phyloP scores from a whole-genome alignment of 73 alveolate genomes.

The Chromera velia region DNA sequence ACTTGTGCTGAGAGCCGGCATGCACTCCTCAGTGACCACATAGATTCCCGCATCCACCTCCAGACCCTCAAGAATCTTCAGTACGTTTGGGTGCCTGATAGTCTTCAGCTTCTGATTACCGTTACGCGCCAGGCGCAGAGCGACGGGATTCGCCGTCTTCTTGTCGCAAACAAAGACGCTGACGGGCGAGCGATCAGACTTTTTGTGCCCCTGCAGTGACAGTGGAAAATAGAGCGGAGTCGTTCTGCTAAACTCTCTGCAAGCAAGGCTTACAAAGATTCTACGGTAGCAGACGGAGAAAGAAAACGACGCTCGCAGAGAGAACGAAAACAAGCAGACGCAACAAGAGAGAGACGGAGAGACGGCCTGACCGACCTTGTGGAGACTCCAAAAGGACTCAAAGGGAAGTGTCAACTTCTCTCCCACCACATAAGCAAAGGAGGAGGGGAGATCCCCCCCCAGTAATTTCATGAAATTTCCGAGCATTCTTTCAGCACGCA shows the following conservation, averaged over 20 bases:
- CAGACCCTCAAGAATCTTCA: background rate
- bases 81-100: background rate
- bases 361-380: no score
- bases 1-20: background rate
- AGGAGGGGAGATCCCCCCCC: background rate
- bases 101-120: background rate
- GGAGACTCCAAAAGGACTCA: background rate
- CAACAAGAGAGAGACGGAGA: no score
- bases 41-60: background rate
- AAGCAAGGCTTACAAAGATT: no score
- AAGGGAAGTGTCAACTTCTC: background rate
- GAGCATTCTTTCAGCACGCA: no score
- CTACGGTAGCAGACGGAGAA: no score
- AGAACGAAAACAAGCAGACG: no score
- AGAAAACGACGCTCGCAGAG: no score
- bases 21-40: background rate
- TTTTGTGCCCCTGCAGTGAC: background rate
- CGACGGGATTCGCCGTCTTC: background rate
- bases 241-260: no score
- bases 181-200: background rate
- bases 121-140: background rate
- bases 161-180: background rate
- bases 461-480: background rate
- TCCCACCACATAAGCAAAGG: background rate
- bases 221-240: no score